phyloP scores from a whole-genome alignment of 2,329 filamentous ascomycete species.

The Cladophialophora chaetospira region DNA sequence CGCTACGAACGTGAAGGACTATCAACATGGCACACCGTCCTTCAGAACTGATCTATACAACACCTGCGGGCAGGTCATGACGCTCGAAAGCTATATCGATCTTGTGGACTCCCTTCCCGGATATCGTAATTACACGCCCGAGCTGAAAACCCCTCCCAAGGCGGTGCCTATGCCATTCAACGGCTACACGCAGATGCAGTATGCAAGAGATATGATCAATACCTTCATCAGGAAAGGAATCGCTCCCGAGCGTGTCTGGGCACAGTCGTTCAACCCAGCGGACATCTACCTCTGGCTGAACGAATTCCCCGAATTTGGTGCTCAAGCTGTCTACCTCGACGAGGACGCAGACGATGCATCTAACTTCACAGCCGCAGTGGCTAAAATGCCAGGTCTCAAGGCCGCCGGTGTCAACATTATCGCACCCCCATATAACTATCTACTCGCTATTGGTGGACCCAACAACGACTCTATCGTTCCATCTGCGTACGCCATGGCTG shows the following conservation, averaged over 20 bases:
- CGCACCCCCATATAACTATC: constrained; percentile 64
- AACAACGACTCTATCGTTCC: constrained; percentile 58
- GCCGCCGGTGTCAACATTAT: constrained; percentile 63
- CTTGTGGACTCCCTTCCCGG: constrained; percentile 58
- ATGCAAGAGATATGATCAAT: constrained; percentile 66
- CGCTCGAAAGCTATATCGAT: constrained; percentile 63
- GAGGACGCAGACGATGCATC: constrained; percentile 58
- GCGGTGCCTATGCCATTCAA: constrained; percentile 71
- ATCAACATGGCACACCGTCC: constrained; percentile 59
- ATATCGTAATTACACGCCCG: constrained; percentile 62
- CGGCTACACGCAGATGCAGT: constrained; percentile 66
- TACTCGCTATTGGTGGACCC: constrained; percentile 55
- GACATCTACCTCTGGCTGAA: constrained; percentile 69
- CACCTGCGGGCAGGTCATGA: constrained; percentile 62
- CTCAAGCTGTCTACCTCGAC: constrained; percentile 67
- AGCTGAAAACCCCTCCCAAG: constrained; percentile 63
- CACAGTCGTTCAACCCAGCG: constrained; percentile 66
- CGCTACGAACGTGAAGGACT: constrained; percentile 59
- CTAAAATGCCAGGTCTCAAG: constrained; percentile 59
- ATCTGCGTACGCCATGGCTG: constrained; percentile 62
- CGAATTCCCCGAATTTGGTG: constrained; percentile 61
- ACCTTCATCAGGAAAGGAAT: constrained; percentile 59
- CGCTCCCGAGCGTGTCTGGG: constrained; percentile 57
- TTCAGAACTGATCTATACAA: constrained; percentile 32
- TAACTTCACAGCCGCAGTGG: constrained; percentile 57